These are phyloP conservation scores for Dendryphion nanum DNA, from an alignment of 2,329 filamentous ascomycete genomes.

Conservation along the genomic window DNA sequence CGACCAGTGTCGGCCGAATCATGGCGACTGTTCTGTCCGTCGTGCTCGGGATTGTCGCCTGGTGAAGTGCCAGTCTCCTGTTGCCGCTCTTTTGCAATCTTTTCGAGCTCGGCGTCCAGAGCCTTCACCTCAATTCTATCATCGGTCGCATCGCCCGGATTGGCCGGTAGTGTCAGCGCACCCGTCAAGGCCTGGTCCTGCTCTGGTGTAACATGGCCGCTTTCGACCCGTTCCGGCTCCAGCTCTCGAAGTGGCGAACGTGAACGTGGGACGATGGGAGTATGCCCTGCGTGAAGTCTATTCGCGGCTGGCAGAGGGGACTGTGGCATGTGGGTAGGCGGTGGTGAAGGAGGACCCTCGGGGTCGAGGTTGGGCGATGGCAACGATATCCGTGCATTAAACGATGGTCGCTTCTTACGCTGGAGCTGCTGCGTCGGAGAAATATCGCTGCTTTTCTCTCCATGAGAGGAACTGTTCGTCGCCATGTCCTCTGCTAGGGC, in stretches of 20 bases:
- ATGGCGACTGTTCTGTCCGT: slow-evolving; percentile 20
- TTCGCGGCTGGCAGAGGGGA: slow-evolving; percentile 36
- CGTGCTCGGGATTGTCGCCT: slow-evolving; percentile 14
- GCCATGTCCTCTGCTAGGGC: not conserved
- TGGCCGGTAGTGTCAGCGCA: slow-evolving; percentile 31
- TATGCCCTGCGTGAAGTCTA: slow-evolving; percentile 37
- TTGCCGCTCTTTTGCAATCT: slow-evolving; percentile 14
- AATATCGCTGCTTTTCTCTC: too few relatives aligned
- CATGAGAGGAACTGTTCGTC: too few relatives aligned
- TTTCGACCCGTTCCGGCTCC: slow-evolving; percentile 5
- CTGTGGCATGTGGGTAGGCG: slow-evolving; percentile 27
- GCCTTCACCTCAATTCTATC: slow-evolving; percentile 29
- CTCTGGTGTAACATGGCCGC: slow-evolving; percentile 10
- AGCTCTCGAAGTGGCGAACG: slow-evolving; percentile 11
- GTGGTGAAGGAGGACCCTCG: slow-evolving; percentile 30
- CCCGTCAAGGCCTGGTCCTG: slow-evolving; percentile 24
- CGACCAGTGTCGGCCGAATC: slow-evolving; percentile 16
- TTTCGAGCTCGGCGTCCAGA: slow-evolving; percentile 25
- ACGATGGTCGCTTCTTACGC: slow-evolving; percentile 19
- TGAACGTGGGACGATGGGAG: slow-evolving; percentile 27
- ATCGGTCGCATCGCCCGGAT: slow-evolving; percentile 28
- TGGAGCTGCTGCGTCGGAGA: slow-evolving; percentile 21
- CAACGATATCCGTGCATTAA: slow-evolving; percentile 25
- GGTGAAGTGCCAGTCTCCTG: not conserved
- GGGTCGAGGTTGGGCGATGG: slow-evolving; percentile 18